Evolutionary conservation across 2,329 filamentous ascomycete species (phyloP).

Genomic region (Penicillium sumatraense): DNA sequence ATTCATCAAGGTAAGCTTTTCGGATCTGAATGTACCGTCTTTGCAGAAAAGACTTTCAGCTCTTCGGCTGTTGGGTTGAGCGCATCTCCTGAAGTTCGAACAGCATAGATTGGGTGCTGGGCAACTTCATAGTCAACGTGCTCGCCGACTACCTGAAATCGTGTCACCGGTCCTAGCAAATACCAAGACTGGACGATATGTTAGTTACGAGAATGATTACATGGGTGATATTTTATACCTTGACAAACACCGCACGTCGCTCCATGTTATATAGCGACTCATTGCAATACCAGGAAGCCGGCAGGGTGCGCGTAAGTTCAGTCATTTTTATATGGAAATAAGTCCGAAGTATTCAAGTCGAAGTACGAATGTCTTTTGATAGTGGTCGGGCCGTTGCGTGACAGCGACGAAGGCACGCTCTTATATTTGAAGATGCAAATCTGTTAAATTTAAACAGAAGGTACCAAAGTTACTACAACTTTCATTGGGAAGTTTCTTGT

Average conservation of each 20-base stretch:
- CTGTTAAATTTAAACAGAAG: no score
- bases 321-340: conserved; percentile 29
- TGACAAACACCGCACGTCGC: conserved; percentile 55
- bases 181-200: conserved; percentile 53
- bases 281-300: conserved; percentile 60
- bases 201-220: background rate
- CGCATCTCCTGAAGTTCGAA: conserved; percentile 38
- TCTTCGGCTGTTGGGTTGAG: conserved; percentile 36
- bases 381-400: background rate
- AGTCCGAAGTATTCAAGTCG: background rate
- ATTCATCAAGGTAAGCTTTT: background rate
- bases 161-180: conserved; percentile 57
- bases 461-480: no score
- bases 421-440: conserved; percentile 12
- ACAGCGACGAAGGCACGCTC: conserved; percentile 1
- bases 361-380: background rate
- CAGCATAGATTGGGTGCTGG: conserved; percentile 48
- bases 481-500: conserved; percentile 2
- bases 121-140: conserved; percentile 57
- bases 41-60: conserved; percentile 44
- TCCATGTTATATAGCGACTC: conserved; percentile 55
- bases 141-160: conserved; percentile 49
- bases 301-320: conserved; percentile 48
- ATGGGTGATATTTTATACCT: conserved; percentile 37
- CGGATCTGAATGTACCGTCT: conserved; percentile 32